Evolutionary conservation across 2,329 filamentous ascomycete species (phyloP).

Genomic region (Grosmannia huntii): DNA sequence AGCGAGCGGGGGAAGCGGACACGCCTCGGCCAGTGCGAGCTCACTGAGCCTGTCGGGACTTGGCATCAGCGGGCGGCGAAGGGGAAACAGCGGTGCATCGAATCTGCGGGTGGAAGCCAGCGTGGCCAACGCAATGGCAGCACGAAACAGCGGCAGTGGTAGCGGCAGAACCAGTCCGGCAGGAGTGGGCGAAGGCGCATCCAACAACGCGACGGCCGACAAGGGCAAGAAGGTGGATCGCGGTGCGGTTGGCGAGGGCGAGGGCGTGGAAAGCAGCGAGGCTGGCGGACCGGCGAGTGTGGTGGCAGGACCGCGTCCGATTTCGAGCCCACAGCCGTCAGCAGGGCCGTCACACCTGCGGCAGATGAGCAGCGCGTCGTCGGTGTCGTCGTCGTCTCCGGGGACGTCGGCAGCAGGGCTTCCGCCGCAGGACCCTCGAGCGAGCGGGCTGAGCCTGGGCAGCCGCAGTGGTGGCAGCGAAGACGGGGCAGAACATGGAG

Average conservation of each 20-base stretch:
- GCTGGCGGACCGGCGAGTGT: too few species aligned
- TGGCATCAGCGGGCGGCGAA: slow-evolving; percentile 38
- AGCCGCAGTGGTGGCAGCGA: slow-evolving; percentile 28
- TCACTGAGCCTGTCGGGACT: slow-evolving; percentile 48
- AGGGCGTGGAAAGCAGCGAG: too few species aligned
- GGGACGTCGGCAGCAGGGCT: slow-evolving; percentile 44
- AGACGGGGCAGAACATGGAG: slow-evolving; percentile 33
- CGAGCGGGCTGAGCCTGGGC: slow-evolving; percentile 40
- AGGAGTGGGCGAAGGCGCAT: neutral
- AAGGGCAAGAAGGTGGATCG: slow-evolving; percentile 65
- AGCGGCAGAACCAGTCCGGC: slow-evolving; percentile 16
- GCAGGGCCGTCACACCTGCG: slow-evolving; percentile 59
- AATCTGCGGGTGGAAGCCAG: slow-evolving; percentile 46
- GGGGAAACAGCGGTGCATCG: slow-evolving; percentile 47
- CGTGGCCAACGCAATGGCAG: slow-evolving; percentile 29
- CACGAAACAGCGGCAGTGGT: slow-evolving; percentile 14
- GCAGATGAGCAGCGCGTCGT: slow-evolving; percentile 79
- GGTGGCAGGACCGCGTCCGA: too few species aligned
- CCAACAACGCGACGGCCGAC: too few species aligned
- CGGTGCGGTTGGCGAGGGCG: too few species aligned
- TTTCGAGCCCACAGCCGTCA: slow-evolving; percentile 35
- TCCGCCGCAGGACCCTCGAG: slow-evolving; percentile 32
- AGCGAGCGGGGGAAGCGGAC: slow-evolving; percentile 22
- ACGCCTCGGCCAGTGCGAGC: slow-evolving; percentile 47
- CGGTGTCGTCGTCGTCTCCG: slow-evolving; percentile 58